phyloP scores from a whole-genome alignment of 2,329 filamentous ascomycete species.

The Microascus cirrosus region DNA sequence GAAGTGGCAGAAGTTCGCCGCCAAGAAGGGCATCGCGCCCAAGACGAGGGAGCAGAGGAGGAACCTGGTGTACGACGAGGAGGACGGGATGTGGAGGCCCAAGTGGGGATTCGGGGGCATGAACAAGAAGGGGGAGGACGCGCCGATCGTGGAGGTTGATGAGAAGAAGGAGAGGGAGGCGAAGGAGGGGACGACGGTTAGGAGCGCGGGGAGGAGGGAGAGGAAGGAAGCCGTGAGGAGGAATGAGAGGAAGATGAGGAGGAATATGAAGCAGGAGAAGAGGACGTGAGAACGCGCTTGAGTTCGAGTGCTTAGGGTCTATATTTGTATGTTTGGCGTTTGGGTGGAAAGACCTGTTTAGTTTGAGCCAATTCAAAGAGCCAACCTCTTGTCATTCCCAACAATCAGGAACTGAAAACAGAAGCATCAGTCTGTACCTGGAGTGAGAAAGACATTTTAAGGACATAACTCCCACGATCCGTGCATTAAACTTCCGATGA shows the following conservation, averaged over 20 bases:
- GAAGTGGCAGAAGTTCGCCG: constrained; percentile 93
- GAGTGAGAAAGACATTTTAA: neutral
- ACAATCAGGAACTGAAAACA: neutral
- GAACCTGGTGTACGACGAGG: constrained; percentile 76
- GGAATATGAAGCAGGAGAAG: constrained; percentile 37
- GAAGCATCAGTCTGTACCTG: neutral
- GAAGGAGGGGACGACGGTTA: constrained; percentile 50
- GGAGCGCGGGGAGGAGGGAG: constrained; percentile 51
- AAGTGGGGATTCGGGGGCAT: constrained; percentile 93
- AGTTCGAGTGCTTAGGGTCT: neutral
- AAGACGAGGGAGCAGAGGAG: constrained; percentile 67
- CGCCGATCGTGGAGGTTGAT: constrained; percentile 91
- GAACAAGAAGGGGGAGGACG: constrained; percentile 71
- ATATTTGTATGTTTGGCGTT: neutral
- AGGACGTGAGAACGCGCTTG: constrained; percentile 6
- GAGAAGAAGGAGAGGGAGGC: constrained; percentile 55
- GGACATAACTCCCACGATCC: too few species aligned
- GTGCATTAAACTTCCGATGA: too few species aligned
- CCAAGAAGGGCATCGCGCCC: constrained; percentile 91
- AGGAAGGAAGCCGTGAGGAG: constrained; percentile 58
- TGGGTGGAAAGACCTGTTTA: neutral
- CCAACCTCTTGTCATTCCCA: neutral
- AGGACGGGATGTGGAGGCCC: constrained; percentile 75
- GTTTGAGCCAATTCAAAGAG: neutral
- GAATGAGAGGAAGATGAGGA: constrained; percentile 59